Evolutionary conservation across 768 basidiomycete species (phyloP).

Genomic region (Holtermanniella nyarrowii): DNA sequence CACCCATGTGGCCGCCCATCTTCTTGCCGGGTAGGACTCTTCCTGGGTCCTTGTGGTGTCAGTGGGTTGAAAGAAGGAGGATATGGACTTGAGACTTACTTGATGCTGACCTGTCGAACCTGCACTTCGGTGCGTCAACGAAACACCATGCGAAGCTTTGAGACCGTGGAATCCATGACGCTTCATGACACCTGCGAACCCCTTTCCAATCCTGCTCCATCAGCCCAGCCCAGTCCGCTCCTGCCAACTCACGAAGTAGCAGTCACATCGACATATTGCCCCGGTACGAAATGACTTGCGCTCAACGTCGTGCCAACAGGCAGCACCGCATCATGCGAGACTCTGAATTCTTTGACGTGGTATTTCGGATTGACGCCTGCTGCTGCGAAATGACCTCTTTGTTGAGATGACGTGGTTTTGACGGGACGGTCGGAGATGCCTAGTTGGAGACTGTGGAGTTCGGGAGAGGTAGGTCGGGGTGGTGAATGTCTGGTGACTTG

Average conservation of each 20-base stretch:
- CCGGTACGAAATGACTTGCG: constrained; percentile 91
- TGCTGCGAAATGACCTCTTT: constrained; percentile 81
- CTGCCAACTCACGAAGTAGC: constrained; percentile 65
- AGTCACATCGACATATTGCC: constrained; percentile 85
- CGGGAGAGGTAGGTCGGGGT: constrained; percentile 38
- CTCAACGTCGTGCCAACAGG: constrained; percentile 82
- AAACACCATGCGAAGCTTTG: constrained; percentile 90
- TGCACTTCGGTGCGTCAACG: constrained; percentile 80
- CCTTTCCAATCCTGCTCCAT: constrained; percentile 74
- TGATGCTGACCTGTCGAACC: constrained; percentile 94
- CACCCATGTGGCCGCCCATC: constrained; percentile 93
- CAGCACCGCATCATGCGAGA: constrained; percentile 79
- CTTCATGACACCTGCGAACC: constrained; percentile 96
- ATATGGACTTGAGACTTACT: constrained; percentile 52
- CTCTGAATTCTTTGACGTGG: constrained; percentile 75
- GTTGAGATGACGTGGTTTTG: constrained; percentile 65
- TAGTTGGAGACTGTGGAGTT: constrained; percentile 87
- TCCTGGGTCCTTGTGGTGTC: constrained; percentile 66
- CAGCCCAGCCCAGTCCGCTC: neutral
- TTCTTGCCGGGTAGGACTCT: constrained; percentile 95
- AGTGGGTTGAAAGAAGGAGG: neutral
- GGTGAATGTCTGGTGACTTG: constrained; percentile 39
- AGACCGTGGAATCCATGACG: constrained; percentile 86
- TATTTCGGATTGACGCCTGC: constrained; percentile 69
- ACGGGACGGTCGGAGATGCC: constrained; percentile 64